Base-by-base conservation (phyloP, 768 basidiomycete genomes). In the Russula virescens region DNA sequence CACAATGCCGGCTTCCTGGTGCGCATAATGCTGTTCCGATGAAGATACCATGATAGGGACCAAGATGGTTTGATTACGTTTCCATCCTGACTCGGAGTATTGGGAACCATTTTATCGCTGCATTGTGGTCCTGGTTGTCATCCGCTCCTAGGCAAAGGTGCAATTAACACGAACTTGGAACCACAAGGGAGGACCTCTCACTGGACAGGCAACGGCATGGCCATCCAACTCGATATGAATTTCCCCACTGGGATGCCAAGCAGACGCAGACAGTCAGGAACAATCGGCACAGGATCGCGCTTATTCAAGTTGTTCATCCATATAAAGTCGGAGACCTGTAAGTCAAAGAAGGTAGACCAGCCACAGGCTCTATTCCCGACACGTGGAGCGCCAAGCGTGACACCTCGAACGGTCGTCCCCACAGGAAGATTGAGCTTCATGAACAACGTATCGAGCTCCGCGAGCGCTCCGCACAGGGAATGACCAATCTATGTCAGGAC, bases 21-120 rank as follows among this genome's bases (percentile, higher is more conserved):
- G 60, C 68, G 55, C 70, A 73, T 69, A 72, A 81, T 23, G 79
- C 74, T 4, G 81, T 81, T 48, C 85, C 85, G 40, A 86, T 81
- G 63, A 70, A 77, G 54, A 84, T 79, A 23, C 84, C 84, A 57
- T 84, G 72, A 66, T 79, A 81, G 2, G 79, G 77, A 64, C 86
- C 86, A 55, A 86, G 71, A 71, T 89, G 87, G 68, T 88, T n/a
- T 68, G 9, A 80, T 55, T 56, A 84, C 75, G n/a, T 35, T 55
- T 7, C 64, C 52, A 2, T 45, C 7, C 1, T 35, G 5, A n/a
- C n/a, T n/a, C n/a, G n/a, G n/a, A 52, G 88, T 72, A 68, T 80
- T 83, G 1, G 84, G 83, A 16, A 87, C 86, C 5, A 79, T 77
- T 53, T 69, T 66, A 57, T 83, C 81, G 35, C 79, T 80, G 72